Conservation (phyloP, 2,329 filamentous ascomycete genomes). For the Xylariomycetidae sp. region DNA sequence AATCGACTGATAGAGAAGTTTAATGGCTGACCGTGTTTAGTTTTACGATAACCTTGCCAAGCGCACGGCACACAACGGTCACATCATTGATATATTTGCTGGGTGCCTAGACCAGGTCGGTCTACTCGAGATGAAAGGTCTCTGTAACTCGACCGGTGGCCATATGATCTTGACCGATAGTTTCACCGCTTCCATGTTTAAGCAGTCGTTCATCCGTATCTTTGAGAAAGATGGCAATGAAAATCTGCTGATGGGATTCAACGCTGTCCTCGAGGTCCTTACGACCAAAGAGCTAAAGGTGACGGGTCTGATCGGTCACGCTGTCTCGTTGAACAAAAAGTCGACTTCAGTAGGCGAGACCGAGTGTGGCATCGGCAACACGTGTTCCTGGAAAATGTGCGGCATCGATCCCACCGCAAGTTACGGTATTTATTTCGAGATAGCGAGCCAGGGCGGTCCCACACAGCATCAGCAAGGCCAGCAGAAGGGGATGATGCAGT, state of each 20-base stretch:
- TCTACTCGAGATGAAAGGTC: slow-evolving; percentile 94
- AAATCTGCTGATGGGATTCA: slow-evolving; percentile 96
- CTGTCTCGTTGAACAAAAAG: slow-evolving; percentile 96
- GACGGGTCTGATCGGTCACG: slow-evolving; percentile 93
- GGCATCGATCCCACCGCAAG: slow-evolving; percentile 91
- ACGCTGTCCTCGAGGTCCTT: slow-evolving; percentile 88
- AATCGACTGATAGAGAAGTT: not conserved
- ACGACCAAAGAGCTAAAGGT: slow-evolving; percentile 99
- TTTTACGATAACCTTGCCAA: slow-evolving; percentile 96
- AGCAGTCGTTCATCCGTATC: slow-evolving; percentile 93
- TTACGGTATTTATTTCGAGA: slow-evolving; percentile 96
- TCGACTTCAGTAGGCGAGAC: slow-evolving; percentile 95
- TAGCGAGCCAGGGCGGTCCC: slow-evolving; percentile 87
- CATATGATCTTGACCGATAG: slow-evolving; percentile 98
- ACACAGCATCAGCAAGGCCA: slow-evolving; percentile 79
- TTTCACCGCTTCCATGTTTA: slow-evolving; percentile 99
- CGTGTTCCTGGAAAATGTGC: slow-evolving; percentile 99
- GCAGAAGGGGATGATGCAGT: slow-evolving; percentile 95
- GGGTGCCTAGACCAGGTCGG: slow-evolving; percentile 97
- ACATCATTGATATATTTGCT: slow-evolving; percentile 96
- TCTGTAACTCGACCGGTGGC: slow-evolving; percentile 92
- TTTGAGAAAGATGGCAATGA: slow-evolving; percentile 97
- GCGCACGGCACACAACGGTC: slow-evolving; percentile 90
- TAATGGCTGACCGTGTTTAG: slow-evolving; percentile 38
- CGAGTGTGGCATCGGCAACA: slow-evolving; percentile 97